Evolutionary conservation across 768 basidiomycete species (phyloP).

Genomic region (Leccinellum rugosiceps): DNA sequence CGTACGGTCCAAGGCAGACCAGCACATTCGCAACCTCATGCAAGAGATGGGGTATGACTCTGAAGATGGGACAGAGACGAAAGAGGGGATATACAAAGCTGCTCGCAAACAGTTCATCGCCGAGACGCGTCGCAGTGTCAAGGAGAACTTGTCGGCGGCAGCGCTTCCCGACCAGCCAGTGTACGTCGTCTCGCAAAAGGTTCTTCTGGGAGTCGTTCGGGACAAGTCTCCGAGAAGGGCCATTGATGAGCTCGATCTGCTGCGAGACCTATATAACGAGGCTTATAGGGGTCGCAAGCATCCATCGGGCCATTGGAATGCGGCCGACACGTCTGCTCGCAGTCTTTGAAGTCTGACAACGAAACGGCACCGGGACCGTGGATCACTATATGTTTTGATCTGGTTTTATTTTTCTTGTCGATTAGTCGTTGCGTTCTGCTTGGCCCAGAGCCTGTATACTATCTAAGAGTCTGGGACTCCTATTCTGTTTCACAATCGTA

Average conservation of each 20-base stretch:
- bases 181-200: conserved; percentile 28
- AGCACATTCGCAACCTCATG: conserved; percentile 28
- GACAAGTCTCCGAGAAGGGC: conserved; percentile 18
- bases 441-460: not conserved
- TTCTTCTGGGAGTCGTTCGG: conserved; percentile 23
- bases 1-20: conserved; percentile 37
- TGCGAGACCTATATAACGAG: conserved; percentile 21
- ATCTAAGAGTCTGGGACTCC: not conserved
- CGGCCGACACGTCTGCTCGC: conserved; percentile 1
- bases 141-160: conserved; percentile 21
- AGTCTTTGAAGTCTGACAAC: conserved; percentile 7
- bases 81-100: conserved; percentile 17
- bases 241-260: conserved; percentile 29
- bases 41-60: conserved; percentile 27
- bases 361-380: not conserved
- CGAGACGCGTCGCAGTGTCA: conserved; percentile 25
- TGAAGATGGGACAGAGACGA: conserved; percentile 16
- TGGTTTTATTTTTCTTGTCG: not conserved
- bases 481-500: not conserved
- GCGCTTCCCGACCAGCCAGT: conserved; percentile 28
- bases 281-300: conserved; percentile 10
- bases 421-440: not conserved
- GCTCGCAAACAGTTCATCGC: conserved; percentile 28
- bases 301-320: conserved; percentile 6
- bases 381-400: not conserved